A percentile compares a stretch with the other conserved stretches of the same genome.
These are phyloP conservation scores for Phytopythium sindhum DNA, from an alignment of 352 stramenopile species.

Conservation along the genomic window DNA sequence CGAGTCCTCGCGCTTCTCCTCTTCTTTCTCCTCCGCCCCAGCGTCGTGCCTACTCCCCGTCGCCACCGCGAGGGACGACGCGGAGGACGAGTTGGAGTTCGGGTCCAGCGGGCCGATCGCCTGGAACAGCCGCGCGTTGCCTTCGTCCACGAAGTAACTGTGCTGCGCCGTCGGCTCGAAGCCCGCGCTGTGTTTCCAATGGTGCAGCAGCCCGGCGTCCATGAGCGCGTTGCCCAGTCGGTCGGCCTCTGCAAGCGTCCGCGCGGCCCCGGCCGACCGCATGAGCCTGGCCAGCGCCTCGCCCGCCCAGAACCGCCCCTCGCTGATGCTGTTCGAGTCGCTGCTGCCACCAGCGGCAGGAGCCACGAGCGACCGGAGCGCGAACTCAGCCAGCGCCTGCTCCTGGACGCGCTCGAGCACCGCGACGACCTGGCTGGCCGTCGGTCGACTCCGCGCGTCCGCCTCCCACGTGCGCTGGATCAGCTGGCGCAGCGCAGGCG, in stretches of 20 bases:
- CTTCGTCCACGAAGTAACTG: constrained; percentile 41
- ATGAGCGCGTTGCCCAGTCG: constrained; percentile 46
- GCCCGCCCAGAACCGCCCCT: not conserved
- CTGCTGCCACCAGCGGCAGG: not conserved
- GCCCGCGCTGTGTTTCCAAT: constrained; percentile 29
- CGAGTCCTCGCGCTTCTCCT: not conserved
- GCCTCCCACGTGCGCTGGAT: constrained; percentile 31
- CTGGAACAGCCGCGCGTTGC: constrained; percentile 18
- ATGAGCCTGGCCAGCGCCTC: constrained; percentile 1
- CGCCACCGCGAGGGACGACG: not conserved
- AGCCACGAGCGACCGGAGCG: constrained; percentile 1
- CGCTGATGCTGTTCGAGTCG: not conserved
- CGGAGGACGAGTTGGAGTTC: not conserved
- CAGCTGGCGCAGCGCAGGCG: constrained; percentile 41
- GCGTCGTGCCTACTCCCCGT: not conserved
- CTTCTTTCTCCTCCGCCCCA: not conserved
- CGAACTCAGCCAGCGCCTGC: constrained; percentile 33
- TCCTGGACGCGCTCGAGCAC: constrained; percentile 31
- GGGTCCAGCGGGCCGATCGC: not conserved
- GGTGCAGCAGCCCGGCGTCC: constrained; percentile 49
- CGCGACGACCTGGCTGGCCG: constrained; percentile 23
- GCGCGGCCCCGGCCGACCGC: not conserved
- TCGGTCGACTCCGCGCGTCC: constrained; percentile 21
- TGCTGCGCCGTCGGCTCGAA: constrained; percentile 25
- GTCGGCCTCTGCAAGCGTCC: constrained; percentile 21